phyloP scores from a whole-genome alignment of 306 rosid species.

The Luffa aegyptiaca region DNA sequence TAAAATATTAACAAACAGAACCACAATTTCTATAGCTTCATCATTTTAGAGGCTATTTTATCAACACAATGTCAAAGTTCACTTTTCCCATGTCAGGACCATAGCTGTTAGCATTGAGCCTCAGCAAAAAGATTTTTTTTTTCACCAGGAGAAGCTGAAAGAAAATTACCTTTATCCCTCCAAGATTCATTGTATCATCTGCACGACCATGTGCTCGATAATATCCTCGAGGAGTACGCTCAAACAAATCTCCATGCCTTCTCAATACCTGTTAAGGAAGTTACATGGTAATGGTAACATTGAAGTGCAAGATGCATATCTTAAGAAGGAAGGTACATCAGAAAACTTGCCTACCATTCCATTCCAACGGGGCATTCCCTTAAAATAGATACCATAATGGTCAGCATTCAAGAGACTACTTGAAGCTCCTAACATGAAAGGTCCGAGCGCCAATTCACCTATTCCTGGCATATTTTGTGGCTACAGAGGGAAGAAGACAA shows the following conservation, averaged over 20 bases:
- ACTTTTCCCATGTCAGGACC: neutral
- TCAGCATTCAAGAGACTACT: constrained; percentile 69
- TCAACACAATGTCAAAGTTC: neutral
- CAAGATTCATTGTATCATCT: constrained; percentile 96
- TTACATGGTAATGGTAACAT: neutral
- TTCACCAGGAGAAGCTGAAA: neutral
- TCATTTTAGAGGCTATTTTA: neutral
- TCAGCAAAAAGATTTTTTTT: neutral
- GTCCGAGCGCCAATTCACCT: constrained; percentile 94
- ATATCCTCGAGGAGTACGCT: constrained; percentile 65
- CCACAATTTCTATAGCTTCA: neutral
- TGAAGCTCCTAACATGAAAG: constrained; percentile 78
- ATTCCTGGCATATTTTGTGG: constrained; percentile 65
- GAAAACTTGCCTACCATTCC: constrained; percentile 52
- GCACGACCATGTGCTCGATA: constrained; percentile 96
- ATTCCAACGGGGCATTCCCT: constrained; percentile 75
- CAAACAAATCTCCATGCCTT: constrained; percentile 94
- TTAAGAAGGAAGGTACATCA: constrained; percentile 9
- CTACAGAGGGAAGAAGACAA: constrained; percentile 21
- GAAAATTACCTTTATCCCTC: constrained; percentile 78
- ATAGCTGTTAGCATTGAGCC: neutral
- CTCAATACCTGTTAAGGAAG: constrained; percentile 47
- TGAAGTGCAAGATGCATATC: constrained; percentile 7
- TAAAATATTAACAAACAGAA: neutral
- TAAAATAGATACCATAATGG: constrained; percentile 72